These are phyloP conservation scores for Escovopsis weberi DNA, from an alignment of 2,329 filamentous ascomycete genomes.

Conservation along the genomic window DNA sequence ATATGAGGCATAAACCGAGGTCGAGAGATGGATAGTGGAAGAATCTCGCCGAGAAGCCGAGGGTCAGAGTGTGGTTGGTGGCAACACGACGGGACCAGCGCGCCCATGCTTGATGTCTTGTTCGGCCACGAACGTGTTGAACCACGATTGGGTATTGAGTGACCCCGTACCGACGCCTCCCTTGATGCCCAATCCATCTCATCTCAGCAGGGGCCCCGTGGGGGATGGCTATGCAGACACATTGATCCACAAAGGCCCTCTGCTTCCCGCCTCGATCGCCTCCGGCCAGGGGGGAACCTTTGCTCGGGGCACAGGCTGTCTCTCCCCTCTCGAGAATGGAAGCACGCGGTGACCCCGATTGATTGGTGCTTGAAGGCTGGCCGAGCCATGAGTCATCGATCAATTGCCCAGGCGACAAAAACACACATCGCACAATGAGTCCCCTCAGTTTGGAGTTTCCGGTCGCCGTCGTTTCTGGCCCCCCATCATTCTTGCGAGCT, in stretches of 20 bases:
- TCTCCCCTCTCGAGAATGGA: not conserved
- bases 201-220: not conserved
- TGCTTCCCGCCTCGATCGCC: not conserved
- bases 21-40: too few species aligned
- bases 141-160: slow-evolving; percentile 5
- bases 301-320: too few species aligned
- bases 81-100: not conserved
- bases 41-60: too few species aligned
- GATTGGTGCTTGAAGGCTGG: not conserved
- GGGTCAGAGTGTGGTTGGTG: too few species aligned
- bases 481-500: not conserved
- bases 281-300: not conserved
- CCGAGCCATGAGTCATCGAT: too few species aligned
- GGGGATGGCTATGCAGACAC: not conserved
- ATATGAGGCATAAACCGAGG: too few species aligned
- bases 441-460: not conserved
- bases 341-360: not conserved
- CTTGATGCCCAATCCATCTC: slow-evolving; percentile 13
- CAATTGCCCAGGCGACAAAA: not conserved
- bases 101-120: not conserved
- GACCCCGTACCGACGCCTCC: not conserved
- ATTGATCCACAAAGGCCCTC: not conserved
- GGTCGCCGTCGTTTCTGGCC: not conserved
- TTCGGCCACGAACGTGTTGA: slow-evolving; percentile 5
- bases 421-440: not conserved